Conservation (phyloP, 2,329 filamentous ascomycete genomes). For the Diatrype stigma region DNA sequence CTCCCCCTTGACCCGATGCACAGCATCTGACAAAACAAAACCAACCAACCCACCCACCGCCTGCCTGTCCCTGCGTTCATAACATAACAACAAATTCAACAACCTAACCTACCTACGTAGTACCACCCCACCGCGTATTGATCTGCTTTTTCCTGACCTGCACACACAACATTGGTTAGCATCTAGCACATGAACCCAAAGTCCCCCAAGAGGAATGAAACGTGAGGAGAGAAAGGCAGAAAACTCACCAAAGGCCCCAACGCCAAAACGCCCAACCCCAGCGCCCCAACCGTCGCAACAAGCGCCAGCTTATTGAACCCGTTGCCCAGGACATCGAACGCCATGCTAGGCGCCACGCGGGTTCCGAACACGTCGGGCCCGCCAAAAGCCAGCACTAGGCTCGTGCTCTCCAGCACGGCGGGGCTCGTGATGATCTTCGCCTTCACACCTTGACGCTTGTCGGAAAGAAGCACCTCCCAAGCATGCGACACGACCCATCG, state of each 20-base stretch:
- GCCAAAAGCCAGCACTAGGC: slow-evolving; percentile 82
- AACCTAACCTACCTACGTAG: too few relatives aligned
- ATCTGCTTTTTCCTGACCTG: slow-evolving; percentile 48
- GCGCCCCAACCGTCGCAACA: slow-evolving; percentile 74
- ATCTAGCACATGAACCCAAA: neutral
- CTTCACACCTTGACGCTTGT: slow-evolving; percentile 53
- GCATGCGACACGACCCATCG: slow-evolving; percentile 76
- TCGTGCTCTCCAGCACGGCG: slow-evolving; percentile 85
- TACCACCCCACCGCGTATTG: slow-evolving; percentile 30
- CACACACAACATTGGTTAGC: neutral
- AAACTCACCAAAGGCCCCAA: slow-evolving; percentile 79
- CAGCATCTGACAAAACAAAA: too few relatives aligned
- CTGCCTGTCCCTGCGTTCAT: too few relatives aligned
- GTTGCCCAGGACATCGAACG: slow-evolving; percentile 90
- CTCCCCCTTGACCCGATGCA: too few relatives aligned
- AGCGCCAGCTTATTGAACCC: slow-evolving; percentile 90
- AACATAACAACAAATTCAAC: too few relatives aligned
- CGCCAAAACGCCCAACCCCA: slow-evolving; percentile 70
- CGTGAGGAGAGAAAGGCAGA: neutral
- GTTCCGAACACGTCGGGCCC: slow-evolving; percentile 79
- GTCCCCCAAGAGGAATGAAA: neutral
- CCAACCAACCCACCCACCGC: too few relatives aligned
- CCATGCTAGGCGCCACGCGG: slow-evolving; percentile 76
- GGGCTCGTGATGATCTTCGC: slow-evolving; percentile 67
- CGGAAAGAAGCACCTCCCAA: slow-evolving; percentile 61